Evolutionary conservation across 176 grass and related monocot species (phyloP), one percentile per base, ranked within the genome.

Genomic region (Elaeis guineensis): DNA sequence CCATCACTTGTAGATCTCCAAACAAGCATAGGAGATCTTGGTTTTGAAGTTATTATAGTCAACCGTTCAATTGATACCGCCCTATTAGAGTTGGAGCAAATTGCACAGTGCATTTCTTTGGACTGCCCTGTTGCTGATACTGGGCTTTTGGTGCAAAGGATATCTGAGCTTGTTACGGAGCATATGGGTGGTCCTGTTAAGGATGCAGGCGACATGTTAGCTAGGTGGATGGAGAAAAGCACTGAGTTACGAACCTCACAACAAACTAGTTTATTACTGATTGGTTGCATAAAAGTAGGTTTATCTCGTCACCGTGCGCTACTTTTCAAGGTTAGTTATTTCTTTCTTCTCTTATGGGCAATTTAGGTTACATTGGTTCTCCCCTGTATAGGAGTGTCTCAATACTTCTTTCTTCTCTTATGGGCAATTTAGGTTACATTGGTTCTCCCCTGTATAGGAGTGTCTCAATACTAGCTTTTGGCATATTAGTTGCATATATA

Each of bases 31-130:
- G 93, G 93, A 0, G 93, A 98, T 72, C 82, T 98, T 23, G 93
- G 93, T 48, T 98, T 92, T 80, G 93, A 98, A 86, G 93, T 98
- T 64, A 89, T 98, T 61, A 82, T 98, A 65, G 78, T 98, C 63
- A 98, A 98, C 67, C 93, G 80, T 28, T 63, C 93, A 26, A 89
- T 92, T 72, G 93, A 98, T 59, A 57, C 76, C 30, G 80, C 81
- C 39, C 76, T 98, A 73, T 75, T 80, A 63, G 93, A 98, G 78
- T 80, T 92, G 72, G 93, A 92, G 57, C 87, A 98, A 71, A 80
- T 98, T 65, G 87, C 93, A 75, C 93, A 98, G 59, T 98, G 93
- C 78, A 88, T 82, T 57, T 55, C 78, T 18, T 61, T 98, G 53
- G 93, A 88, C 68, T 89, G 80, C 65, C 86, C 82, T 76, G 75